Evolutionary conservation across 495 filamentous ascomycete genomes (phyloP).

Genomic region (Neurospora cerealis): DNA sequence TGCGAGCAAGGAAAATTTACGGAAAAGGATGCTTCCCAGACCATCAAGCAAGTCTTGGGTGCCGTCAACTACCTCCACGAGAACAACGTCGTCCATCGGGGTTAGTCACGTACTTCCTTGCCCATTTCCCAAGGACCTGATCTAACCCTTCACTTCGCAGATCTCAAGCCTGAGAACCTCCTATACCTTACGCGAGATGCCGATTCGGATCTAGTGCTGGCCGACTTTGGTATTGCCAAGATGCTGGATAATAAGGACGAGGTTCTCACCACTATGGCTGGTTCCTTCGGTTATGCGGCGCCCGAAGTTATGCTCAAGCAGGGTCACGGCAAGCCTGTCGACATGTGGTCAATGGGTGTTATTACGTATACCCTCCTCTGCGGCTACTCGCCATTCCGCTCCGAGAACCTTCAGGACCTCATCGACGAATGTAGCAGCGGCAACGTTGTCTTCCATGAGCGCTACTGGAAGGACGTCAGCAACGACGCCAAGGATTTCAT

Average conservation of each 20-base stretch:
- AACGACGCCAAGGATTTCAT: conserved; percentile 96
- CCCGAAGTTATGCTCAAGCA: conserved; percentile 98
- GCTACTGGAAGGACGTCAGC: conserved; percentile 98
- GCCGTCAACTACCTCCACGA: conserved; percentile 92
- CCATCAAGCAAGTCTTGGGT: conserved; percentile 88
- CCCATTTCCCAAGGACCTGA: neutral
- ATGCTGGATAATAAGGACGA: conserved; percentile 87
- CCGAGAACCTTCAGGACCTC: conserved; percentile 83
- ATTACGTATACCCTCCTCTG: conserved; percentile 99
- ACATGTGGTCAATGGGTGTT: conserved; percentile 98
- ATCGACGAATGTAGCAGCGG: conserved; percentile 89
- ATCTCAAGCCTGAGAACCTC: conserved; percentile 97
- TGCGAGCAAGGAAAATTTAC: conserved; percentile 98
- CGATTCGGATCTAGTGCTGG: conserved; percentile 80
- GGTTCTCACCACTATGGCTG: conserved; percentile 95
- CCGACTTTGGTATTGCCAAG: conserved; percentile 98
- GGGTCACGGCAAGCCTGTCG: conserved; percentile 96
- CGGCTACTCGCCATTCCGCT: conserved; percentile 95
- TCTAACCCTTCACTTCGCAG: conserved; percentile 32
- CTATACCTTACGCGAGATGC: conserved; percentile 74
- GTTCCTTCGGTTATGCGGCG: conserved; percentile 95
- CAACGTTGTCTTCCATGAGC: conserved; percentile 92
- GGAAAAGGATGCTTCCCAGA: conserved; percentile 95
- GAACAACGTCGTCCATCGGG: conserved; percentile 94
- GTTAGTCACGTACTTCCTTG: conserved; percentile 32